Percentiles rank a stretch among this genome's conserved stretches.
phyloP scores from a whole-genome alignment of 768 basidiomycete genomes.

The Mycena polygramma region DNA sequence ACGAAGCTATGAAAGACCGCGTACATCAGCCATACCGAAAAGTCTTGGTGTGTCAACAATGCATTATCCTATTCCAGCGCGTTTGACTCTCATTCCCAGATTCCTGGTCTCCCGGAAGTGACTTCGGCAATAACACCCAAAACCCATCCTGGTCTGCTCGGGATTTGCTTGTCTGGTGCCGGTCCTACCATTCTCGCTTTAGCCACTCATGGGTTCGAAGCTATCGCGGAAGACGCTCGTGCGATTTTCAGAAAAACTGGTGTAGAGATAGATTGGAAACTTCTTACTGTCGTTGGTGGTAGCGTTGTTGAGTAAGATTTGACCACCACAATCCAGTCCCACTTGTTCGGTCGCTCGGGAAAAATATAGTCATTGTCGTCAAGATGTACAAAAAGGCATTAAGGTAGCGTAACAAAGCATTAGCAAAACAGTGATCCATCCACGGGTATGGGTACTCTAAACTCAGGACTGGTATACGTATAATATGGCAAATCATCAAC shows the following conservation, averaged over 20 bases:
- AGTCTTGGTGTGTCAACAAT: slow-evolving; percentile 69
- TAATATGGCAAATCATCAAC: slow-evolving; percentile 49
- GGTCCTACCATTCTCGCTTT: slow-evolving; percentile 98
- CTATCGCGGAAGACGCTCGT: slow-evolving; percentile 86
- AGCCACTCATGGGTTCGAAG: slow-evolving; percentile 86
- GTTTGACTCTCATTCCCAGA: slow-evolving; percentile 60
- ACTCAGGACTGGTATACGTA: slow-evolving; percentile 17
- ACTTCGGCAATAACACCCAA: slow-evolving; percentile 89
- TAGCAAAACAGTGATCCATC: slow-evolving; percentile 35
- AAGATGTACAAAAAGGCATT: slow-evolving; percentile 37
- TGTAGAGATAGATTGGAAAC: slow-evolving; percentile 91
- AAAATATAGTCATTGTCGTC: neutral
- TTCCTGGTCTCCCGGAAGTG: slow-evolving; percentile 95
- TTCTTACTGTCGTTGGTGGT: slow-evolving; percentile 75
- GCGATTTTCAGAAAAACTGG: slow-evolving; percentile 77
- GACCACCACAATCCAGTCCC: neutral
- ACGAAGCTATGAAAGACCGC: slow-evolving; percentile 99
- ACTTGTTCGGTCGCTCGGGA: neutral
- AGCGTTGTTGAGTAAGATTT: slow-evolving; percentile 48
- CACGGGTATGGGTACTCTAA: slow-evolving; percentile 31
- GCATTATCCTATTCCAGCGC: slow-evolving; percentile 6
- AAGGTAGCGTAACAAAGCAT: slow-evolving; percentile 36
- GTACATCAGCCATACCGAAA: slow-evolving; percentile 98
- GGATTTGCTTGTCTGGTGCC: slow-evolving; percentile 97
- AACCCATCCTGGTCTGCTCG: slow-evolving; percentile 94